Evolutionary conservation across 305 asterid species (phyloP), one percentile per base, ranked within the genome.

Genomic region (Fraxinus baroniana): DNA sequence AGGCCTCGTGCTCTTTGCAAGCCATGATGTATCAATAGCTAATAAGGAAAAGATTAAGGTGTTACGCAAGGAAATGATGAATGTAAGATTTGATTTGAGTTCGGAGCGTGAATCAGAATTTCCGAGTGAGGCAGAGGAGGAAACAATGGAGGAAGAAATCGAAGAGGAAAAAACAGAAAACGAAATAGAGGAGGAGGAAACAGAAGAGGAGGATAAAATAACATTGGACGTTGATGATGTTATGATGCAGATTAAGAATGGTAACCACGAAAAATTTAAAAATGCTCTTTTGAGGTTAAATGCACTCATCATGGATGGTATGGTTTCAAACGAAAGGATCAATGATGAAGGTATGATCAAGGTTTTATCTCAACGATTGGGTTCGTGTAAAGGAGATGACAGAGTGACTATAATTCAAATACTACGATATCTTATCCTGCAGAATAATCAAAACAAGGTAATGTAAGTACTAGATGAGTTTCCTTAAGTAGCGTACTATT

Each of bases 1-100:
- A 80, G 99, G 97, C 75, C 95, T 95, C 70, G 93, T 94, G 46
- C 89, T 94, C 13, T 92, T 95, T 79, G 93, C 98, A 1, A 81
- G 98, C 83, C 97, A 90, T 57, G 98, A 92, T 2, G 81, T 74
- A 1, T 91, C 93, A 2, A 55, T 92, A 44, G 79, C 83, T 2
- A 90, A 88, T 73, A 95, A 86, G 88, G 88, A 83, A 41, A 88
- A 79, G 79, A 86, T 94, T 81, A 97, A 93, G 87, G 88, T 85
- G 0, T 77, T 95, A 86, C 86, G 94, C 41, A 89, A 82, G 86
- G 95, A 90, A 18, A 88, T 94, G 93, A 91, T 94, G 97, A 91
- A 87, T 71, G 85, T 86, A 15, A 89, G 88, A 87, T 90, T 91
- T 74, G 91, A 88, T 13, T 81, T 76, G 18, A 81, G 90, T 33